Percentiles rank a stretch among this genome's conserved stretches.
Conservation (phyloP, 2,329 filamentous ascomycete genomes). For the Fusarium avenaceum region DNA sequence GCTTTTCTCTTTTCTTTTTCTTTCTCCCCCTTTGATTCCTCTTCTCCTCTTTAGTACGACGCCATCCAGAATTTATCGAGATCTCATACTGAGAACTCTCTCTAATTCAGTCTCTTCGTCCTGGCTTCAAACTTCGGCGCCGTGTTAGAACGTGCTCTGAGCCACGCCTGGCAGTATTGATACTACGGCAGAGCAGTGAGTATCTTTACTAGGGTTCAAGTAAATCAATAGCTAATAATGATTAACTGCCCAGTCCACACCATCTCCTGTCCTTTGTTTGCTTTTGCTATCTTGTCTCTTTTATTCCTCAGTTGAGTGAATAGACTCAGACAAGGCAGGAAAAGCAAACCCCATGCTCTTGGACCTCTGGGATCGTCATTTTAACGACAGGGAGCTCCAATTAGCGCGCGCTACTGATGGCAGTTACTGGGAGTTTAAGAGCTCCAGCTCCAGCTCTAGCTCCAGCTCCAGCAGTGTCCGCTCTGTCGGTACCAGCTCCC, state of each 20-base stretch:
- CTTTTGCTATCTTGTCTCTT: constrained; percentile 12
- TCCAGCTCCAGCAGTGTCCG: constrained; percentile 31
- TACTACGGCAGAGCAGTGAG: constrained; percentile 1
- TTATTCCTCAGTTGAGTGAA: constrained; percentile 9
- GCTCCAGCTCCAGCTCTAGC: constrained; percentile 7
- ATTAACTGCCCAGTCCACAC: background rate
- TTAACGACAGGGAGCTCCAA: constrained; percentile 29
- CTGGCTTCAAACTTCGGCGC: constrained; percentile 14
- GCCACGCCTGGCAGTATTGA: constrained; percentile 11
- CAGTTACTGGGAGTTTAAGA: constrained; percentile 14
- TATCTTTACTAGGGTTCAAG: background rate
- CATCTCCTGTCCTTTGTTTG: constrained; percentile 2
- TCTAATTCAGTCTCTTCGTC: constrained; percentile 13
- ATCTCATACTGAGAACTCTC: constrained; percentile 14
- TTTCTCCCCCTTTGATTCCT: constrained; percentile 5
- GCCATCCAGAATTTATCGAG: constrained; percentile 15
- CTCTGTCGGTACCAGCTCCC: constrained; percentile 37
- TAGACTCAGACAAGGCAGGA: constrained; percentile 1
- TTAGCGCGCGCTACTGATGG: constrained; percentile 42
- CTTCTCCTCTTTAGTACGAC: constrained; percentile 3
- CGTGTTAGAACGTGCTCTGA: constrained; percentile 3
- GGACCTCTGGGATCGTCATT: constrained; percentile 31
- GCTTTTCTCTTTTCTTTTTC: constrained; percentile 12
- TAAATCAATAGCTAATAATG: background rate
- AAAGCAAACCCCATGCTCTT: constrained; percentile 15